Base-by-base conservation (phyloP, 805 yeast species). In the Saccharomycopsis sp. region DNA sequence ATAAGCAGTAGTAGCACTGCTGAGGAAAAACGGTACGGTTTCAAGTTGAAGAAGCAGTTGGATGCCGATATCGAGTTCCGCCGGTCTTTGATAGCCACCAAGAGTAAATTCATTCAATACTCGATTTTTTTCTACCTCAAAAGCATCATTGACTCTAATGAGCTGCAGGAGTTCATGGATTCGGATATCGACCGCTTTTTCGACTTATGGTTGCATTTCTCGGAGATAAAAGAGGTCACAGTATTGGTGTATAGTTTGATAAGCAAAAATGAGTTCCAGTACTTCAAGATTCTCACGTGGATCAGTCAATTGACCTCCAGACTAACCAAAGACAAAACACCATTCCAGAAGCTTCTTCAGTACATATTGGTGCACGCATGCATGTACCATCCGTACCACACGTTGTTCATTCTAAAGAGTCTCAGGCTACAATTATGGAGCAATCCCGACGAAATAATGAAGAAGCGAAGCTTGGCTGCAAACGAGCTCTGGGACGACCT, bases 231-330 rank as follows among this genome's bases (percentile, higher is more conserved):
- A 1, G 68, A 65, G 0, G 71, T 87, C 3, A 84, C 81, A 61
- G 60, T 57, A 2, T 63, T 70, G 7, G 72, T 87, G 8, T 64
- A 65, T 14, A 63, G 66, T 1, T 70, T 73, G 2, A 65, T 85
- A 1, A 54, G 65, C 3, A 44, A 40, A 15, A 18, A 20, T 24
- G 14, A 50, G 0, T 70, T 89, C 18, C 87, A 95, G 0, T 74
- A 79, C 14, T 74, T 75, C 65, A 84, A 84, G 63, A 80, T 90
- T 55, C 75, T 89, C 3, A 80, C 90, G 0, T 91, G 97, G 97
- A 75, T 85, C 41, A 84, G 86, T 59, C 98, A 91, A 67, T 75
- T 91, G 51, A 75, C 88, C 2, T 89, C 97, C 0, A 75, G 94
- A 57, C 66, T 91, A 15, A 71, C 80, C 0, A 71, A 70, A 40